Conservation (phyloP, 306 rosid species). For the Inga oerstediana region DNA sequence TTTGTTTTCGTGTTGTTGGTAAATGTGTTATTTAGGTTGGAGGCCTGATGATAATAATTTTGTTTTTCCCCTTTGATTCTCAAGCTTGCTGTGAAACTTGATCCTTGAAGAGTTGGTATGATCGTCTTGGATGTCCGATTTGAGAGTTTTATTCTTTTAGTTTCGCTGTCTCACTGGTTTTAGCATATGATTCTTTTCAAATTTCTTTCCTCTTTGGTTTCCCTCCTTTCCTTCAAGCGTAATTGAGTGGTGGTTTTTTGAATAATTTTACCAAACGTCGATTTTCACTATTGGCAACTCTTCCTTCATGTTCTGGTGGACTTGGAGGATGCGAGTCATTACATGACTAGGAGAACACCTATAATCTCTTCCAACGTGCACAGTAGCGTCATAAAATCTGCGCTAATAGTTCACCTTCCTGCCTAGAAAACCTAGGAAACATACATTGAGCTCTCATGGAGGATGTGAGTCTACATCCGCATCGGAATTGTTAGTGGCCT, state of each 20-base stretch:
- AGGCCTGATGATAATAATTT: conserved; percentile 7
- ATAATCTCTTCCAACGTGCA: background rate
- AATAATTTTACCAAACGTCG: background rate
- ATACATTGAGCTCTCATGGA: background rate
- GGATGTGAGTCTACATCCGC: background rate
- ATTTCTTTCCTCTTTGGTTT: background rate
- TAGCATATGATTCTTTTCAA: background rate
- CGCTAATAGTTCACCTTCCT: background rate
- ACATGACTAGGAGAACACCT: background rate
- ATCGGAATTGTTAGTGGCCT: background rate
- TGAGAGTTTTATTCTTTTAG: background rate
- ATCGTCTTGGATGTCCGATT: background rate
- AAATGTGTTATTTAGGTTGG: background rate
- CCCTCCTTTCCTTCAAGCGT: background rate
- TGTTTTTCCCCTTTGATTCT: conserved; percentile 3
- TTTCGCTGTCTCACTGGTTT: background rate
- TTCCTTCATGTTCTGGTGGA: background rate
- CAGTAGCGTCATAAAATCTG: background rate
- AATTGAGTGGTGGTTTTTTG: background rate
- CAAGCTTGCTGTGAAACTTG: conserved; percentile 12
- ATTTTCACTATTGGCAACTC: background rate
- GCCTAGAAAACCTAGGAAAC: background rate
- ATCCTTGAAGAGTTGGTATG: conserved; percentile 20
- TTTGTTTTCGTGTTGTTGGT: background rate
- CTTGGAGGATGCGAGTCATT: background rate